These are phyloP conservation scores for Chalciporus chontae DNA, from an alignment of 768 basidiomycete genomes.

Conservation along the genomic window DNA sequence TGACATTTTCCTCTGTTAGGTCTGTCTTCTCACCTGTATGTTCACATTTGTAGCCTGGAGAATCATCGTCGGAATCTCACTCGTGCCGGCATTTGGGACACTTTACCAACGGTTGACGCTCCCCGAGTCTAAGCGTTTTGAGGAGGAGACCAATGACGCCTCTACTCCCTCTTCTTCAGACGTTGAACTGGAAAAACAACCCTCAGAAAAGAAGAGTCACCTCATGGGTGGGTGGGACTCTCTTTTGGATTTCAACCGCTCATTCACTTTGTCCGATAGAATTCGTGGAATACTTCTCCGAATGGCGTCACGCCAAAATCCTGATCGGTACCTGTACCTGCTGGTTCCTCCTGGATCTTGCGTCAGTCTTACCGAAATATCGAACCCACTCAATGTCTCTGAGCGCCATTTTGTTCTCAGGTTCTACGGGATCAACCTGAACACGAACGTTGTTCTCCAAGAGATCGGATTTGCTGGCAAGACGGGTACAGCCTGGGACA, in stretches of 20 bases:
- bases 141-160: slow-evolving; percentile 57
- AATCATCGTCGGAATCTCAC: slow-evolving; percentile 82
- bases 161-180: slow-evolving; percentile 61
- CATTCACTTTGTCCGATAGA: slow-evolving; percentile 42
- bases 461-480: slow-evolving; percentile 66
- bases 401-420: slow-evolving; percentile 44
- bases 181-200: slow-evolving; percentile 50
- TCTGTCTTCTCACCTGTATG: neutral
- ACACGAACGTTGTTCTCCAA: slow-evolving; percentile 74
- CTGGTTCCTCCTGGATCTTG: slow-evolving; percentile 88
- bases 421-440: slow-evolving; percentile 74
- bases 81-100: slow-evolving; percentile 71
- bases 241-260: neutral
- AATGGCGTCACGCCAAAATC: slow-evolving; percentile 76
- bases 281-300: slow-evolving; percentile 63
- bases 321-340: slow-evolving; percentile 75
- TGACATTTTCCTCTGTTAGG: neutral
- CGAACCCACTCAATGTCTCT: slow-evolving; percentile 41
- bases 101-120: slow-evolving; percentile 90
- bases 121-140: slow-evolving; percentile 83
- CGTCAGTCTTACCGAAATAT: slow-evolving; percentile 37
- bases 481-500: slow-evolving; percentile 55
- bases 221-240: slow-evolving; percentile 49
- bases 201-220: slow-evolving; percentile 62
- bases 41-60: slow-evolving; percentile 57